Conservation (phyloP, 768 basidiomycete genomes). For the Panus rudis region DNA sequence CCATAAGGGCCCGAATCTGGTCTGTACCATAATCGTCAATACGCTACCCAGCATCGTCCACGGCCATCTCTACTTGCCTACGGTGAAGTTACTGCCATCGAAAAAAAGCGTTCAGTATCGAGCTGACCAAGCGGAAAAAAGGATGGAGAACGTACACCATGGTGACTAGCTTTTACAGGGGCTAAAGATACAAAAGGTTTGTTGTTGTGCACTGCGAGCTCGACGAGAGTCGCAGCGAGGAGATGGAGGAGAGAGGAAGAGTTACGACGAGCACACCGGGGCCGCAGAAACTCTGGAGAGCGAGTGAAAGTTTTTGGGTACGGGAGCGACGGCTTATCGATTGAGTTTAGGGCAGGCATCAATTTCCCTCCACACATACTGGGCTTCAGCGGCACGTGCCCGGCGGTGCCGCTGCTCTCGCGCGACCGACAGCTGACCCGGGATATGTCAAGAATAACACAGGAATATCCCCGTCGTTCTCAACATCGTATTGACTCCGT, state of each 20-base stretch:
- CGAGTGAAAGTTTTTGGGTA: constrained; percentile 19
- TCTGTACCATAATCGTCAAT: constrained; percentile 36
- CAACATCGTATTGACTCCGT: no score
- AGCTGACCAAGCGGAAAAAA: constrained; percentile 12
- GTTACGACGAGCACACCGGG: constrained; percentile 23
- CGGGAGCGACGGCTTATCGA: constrained; percentile 32
- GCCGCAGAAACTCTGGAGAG: constrained; percentile 20
- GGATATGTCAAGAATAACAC: no score
- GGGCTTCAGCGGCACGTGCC: no score
- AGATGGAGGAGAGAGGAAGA: constrained; percentile 9
- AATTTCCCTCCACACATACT: no score
- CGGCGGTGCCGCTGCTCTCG: no score
- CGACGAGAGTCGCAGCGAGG: constrained; percentile 13
- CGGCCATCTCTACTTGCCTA: constrained; percentile 46
- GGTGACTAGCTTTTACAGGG: constrained; percentile 43
- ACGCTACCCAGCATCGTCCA: constrained; percentile 1
- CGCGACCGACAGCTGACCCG: no score
- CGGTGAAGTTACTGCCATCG: constrained; percentile 80
- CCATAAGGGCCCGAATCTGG: constrained; percentile 85
- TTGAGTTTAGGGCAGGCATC: constrained; percentile 38
- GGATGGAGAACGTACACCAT: constrained; percentile 78
- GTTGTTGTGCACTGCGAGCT: constrained; percentile 14
- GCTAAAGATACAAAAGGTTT: constrained; percentile 15
- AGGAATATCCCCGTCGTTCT: no score
- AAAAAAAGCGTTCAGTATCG: constrained; percentile 25